Base-by-base conservation (phyloP, 2,329 filamentous ascomycete species). In the Zymoseptoria tritici region DNA sequence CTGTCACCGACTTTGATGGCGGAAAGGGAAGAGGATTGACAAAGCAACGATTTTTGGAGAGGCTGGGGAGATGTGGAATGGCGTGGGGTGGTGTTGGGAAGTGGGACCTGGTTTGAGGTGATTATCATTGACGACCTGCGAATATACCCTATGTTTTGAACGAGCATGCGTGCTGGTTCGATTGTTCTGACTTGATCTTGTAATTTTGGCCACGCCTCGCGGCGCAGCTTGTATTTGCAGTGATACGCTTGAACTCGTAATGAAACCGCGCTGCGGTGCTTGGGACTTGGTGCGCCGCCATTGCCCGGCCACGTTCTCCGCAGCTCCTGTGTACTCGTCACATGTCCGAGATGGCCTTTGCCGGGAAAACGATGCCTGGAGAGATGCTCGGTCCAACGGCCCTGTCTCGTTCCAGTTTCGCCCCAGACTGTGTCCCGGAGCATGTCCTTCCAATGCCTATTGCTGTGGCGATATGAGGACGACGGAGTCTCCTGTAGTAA, bases 1-100 rank as follows among this genome's bases (percentile, higher is more conserved):
- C 84, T 20, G 77, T 96, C 46, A 83, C 76, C 11, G 77, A 69
- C 22, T 80, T 83, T 55, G 73, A 77, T 64, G 77, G 76, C 0
- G 71, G 75, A 52, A 79, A 83, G 68, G 81, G 76, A 2, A 76
- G 82, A 55, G 84, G 83, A 0, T 63, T 86, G 62, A 80, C 77
- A 2, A 70, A 72, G 13, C 67, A 75, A 54, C 78, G 82, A 66
- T 83, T 78, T 69, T 74, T 74, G 66, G 72, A 75, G 49, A 77
- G 77, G 64, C 76, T 76, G 60, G 80, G 79, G 1, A 74, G 75
- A 59, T 73, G 49, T 77, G 72, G 21, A 78, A 79, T 79, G 72
- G 74, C 52, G 2, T 83, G 80, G 75, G 76, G 75, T 5, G 78
- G 74, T 60, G 74, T 85, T 67, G 79, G 78, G 5, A 75, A 78